A percentile compares a stretch with the other conserved stretches of the same genome.
Evolutionary conservation across 2,329 filamentous ascomycete genomes (phyloP).

Genomic region (Elsinoe perseae): DNA sequence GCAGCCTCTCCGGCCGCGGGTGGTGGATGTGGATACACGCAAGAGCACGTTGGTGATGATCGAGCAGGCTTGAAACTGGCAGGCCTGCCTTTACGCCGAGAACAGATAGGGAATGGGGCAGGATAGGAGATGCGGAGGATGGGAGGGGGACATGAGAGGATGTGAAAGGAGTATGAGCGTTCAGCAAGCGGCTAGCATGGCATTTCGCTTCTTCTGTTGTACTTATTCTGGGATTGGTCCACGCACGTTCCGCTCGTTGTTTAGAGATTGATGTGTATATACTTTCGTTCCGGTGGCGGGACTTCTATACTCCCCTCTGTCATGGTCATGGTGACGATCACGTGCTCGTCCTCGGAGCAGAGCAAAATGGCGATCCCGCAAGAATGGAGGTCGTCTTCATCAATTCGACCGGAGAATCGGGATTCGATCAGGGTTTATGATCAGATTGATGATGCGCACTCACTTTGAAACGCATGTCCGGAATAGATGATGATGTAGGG

Average conservation of each 20-base stretch:
- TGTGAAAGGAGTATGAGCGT: neutral
- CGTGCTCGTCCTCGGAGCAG: neutral
- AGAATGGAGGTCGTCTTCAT: neutral
- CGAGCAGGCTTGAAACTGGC: slow-evolving; percentile 19
- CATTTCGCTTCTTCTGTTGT: neutral
- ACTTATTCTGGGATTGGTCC: neutral
- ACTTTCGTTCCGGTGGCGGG: neutral
- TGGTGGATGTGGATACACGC: slow-evolving; percentile 28
- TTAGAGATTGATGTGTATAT: neutral
- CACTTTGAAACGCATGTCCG: neutral
- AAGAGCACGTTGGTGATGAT: slow-evolving; percentile 28
- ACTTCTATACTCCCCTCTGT: neutral
- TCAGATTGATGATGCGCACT: neutral
- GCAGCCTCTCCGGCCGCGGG: slow-evolving; percentile 26
- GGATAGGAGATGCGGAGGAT: no score
- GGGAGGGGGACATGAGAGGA: neutral
- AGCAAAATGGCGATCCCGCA: neutral
- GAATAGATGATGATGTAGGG: neutral
- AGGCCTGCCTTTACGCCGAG: neutral
- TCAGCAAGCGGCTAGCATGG: neutral
- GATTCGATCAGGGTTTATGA: neutral
- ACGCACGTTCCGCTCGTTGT: neutral
- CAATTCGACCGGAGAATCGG: neutral
- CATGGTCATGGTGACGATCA: neutral
- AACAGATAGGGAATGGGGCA: no score